A percentile compares a stretch with the other conserved stretches of the same genome.
Evolutionary conservation across 2,329 filamentous ascomycete species (phyloP).

Genomic region (Epichloe amarillans): DNA sequence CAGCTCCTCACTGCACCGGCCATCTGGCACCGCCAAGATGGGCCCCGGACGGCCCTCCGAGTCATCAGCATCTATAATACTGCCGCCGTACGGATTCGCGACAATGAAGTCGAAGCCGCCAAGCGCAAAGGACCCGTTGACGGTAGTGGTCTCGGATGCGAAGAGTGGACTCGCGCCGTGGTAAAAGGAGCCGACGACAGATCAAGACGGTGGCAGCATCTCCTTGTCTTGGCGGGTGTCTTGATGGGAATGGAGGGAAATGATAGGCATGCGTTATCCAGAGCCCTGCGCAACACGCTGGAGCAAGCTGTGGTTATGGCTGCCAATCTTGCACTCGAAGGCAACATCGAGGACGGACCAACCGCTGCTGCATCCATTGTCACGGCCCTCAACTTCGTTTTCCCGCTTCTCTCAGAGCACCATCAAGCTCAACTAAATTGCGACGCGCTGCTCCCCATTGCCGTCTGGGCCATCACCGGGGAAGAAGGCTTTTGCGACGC

Average conservation of each 20-base stretch:
- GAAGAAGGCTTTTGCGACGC: slow-evolving; percentile 63
- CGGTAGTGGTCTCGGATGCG: slow-evolving; percentile 32
- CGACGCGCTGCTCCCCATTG: slow-evolving; percentile 55
- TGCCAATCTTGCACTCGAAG: slow-evolving; percentile 58
- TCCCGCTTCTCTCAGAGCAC: slow-evolving; percentile 53
- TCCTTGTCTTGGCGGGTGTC: slow-evolving; percentile 67
- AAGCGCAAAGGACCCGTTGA: slow-evolving; percentile 18
- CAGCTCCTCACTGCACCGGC: slow-evolving; percentile 60
- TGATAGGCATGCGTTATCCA: slow-evolving; percentile 49
- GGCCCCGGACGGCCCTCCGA: slow-evolving; percentile 48
- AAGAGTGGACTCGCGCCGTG: slow-evolving; percentile 43
- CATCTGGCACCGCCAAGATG: slow-evolving; percentile 50
- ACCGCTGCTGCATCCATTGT: slow-evolving; percentile 41
- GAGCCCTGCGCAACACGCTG: slow-evolving; percentile 49
- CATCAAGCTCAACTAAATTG: slow-evolving; percentile 49
- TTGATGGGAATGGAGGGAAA: slow-evolving; percentile 61
- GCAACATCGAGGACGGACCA: slow-evolving; percentile 25
- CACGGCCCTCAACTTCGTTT: slow-evolving; percentile 63
- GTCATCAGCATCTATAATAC: slow-evolving; percentile 61
- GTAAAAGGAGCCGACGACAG: slow-evolving; percentile 44
- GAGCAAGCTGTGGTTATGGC: slow-evolving; percentile 63
- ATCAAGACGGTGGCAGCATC: slow-evolving; percentile 65
- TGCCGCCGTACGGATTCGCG: slow-evolving; percentile 42
- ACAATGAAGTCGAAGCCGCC: slow-evolving; percentile 28
- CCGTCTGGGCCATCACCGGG: slow-evolving; percentile 54